A percentile compares a stretch with the other conserved stretches of the same genome.
phyloP scores from a whole-genome alignment of 2,329 filamentous ascomycete species.

The Amauroascus verrucosus region DNA sequence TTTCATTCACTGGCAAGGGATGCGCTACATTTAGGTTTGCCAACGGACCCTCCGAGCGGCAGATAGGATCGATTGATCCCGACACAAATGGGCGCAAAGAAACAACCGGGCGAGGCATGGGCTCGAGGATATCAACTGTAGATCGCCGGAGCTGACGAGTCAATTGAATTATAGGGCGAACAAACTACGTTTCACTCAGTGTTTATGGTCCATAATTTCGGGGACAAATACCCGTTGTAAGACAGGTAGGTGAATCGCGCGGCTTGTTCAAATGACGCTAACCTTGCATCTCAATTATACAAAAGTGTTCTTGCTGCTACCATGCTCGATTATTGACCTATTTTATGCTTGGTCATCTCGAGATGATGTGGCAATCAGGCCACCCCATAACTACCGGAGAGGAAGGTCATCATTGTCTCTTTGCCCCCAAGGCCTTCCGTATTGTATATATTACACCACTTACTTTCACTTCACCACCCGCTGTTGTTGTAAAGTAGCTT shows the following conservation, averaged over 20 bases:
- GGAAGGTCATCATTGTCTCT: background rate
- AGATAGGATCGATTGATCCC: background rate
- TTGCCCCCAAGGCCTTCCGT: background rate
- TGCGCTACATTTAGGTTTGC: background rate
- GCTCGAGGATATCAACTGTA: background rate
- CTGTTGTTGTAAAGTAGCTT: slow-evolving; percentile 24
- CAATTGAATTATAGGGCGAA: background rate
- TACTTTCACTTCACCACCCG: background rate
- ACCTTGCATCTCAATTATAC: background rate
- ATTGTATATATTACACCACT: background rate
- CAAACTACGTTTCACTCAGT: background rate
- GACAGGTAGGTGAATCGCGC: background rate
- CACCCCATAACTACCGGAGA: background rate
- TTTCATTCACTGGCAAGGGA: background rate
- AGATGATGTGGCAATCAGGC: background rate
- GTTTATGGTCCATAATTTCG: background rate
- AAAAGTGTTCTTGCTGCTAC: background rate
- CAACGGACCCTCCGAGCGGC: background rate
- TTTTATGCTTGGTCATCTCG: background rate
- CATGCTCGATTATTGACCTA: background rate
- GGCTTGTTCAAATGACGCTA: background rate
- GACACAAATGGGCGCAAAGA: background rate
- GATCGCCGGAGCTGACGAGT: background rate
- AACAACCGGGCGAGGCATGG: background rate
- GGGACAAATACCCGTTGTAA: background rate